These are phyloP conservation scores for Salvia sclarea DNA, from an alignment of 305 asterid genomes.

Conservation along the genomic window DNA sequence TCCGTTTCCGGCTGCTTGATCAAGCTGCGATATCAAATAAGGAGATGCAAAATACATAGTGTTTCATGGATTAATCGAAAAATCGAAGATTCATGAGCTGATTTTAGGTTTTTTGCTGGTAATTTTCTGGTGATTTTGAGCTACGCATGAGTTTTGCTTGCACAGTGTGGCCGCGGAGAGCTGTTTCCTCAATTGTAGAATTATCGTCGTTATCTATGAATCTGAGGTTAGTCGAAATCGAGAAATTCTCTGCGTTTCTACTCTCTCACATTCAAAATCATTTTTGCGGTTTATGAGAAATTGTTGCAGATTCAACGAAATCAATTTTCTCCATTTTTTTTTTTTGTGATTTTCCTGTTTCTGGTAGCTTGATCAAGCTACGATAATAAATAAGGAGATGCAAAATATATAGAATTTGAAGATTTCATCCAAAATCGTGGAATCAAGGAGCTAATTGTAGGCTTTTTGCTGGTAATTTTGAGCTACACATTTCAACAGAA, in stretches of 20 bases:
- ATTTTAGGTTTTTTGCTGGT: slow-evolving; percentile 1
- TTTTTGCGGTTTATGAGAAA: not conserved
- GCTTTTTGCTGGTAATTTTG: not conserved
- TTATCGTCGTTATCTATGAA: slow-evolving; percentile 33
- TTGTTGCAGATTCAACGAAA: no score
- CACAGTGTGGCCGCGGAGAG: not conserved
- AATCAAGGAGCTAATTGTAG: not conserved
- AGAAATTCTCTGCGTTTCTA: not conserved
- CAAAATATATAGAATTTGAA: not conserved
- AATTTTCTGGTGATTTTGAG: not conserved
- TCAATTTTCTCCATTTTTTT: no score
- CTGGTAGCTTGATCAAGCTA: no score
- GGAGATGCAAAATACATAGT: not conserved
- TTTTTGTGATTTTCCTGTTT: no score
- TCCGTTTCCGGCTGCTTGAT: not conserved
- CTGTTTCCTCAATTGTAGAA: not conserved
- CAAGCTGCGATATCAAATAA: not conserved
- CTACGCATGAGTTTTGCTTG: not conserved
- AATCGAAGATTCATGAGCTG: not conserved
- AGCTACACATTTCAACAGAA: not conserved
- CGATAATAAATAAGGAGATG: not conserved
- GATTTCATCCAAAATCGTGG: no score
- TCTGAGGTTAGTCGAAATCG: slow-evolving; percentile 44
- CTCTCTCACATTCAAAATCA: not conserved
- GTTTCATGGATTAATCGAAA: no score